Percentiles rank a stretch among this genome's conserved stretches.
Conservation (phyloP, 2,329 filamentous ascomycete species). For the Rachicladosporium sp. region DNA sequence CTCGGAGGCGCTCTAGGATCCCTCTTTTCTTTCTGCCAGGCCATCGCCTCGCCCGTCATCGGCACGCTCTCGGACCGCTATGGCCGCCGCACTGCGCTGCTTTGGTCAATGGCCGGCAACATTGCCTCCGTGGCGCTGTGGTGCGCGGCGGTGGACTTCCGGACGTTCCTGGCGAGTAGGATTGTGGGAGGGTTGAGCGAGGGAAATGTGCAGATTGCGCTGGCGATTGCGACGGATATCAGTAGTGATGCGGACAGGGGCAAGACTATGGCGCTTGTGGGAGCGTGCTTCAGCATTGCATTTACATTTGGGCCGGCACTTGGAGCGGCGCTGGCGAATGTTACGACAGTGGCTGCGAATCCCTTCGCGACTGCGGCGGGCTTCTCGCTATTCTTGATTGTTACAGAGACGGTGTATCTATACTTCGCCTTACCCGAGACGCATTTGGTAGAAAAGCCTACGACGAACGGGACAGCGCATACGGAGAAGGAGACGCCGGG, state of each 20-base stretch:
- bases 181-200: slow-evolving; percentile 88
- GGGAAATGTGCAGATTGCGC: slow-evolving; percentile 91
- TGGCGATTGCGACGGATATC: slow-evolving; percentile 92
- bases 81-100: slow-evolving; percentile 73
- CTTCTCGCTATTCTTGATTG: slow-evolving; percentile 72
- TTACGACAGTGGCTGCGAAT: slow-evolving; percentile 69
- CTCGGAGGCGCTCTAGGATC: slow-evolving; percentile 88
- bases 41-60: slow-evolving; percentile 82
- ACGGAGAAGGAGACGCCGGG: slow-evolving; percentile 9
- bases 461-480: slow-evolving; percentile 11
- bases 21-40: slow-evolving; percentile 85
- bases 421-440: slow-evolving; percentile 82
- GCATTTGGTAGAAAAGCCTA: slow-evolving; percentile 33
- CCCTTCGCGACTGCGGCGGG: slow-evolving; percentile 88
- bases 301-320: slow-evolving; percentile 94
- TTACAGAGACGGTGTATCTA: slow-evolving; percentile 77
- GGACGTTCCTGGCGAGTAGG: slow-evolving; percentile 87
- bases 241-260: slow-evolving; percentile 75
- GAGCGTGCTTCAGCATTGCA: slow-evolving; percentile 90
- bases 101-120: slow-evolving; percentile 88
- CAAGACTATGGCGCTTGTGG: slow-evolving; percentile 90
- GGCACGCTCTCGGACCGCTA: slow-evolving; percentile 77
- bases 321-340: slow-evolving; percentile 70
- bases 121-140: slow-evolving; percentile 86
- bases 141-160: slow-evolving; percentile 87